These are phyloP conservation scores for Gnaphalium uliginosum DNA, from an alignment of 129 eudicot species.

Conservation along the genomic window DNA sequence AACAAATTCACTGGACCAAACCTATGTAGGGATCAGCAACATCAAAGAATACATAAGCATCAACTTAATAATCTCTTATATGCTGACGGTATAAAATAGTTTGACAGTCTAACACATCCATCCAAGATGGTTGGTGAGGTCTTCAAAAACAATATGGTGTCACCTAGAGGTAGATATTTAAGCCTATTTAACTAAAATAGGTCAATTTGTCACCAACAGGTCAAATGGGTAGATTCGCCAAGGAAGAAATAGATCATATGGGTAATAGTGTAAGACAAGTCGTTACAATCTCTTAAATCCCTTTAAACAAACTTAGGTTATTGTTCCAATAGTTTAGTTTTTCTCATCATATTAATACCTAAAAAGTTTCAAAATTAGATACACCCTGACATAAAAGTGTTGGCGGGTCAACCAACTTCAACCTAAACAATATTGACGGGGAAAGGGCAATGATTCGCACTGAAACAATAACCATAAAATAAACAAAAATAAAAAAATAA, in stretches of 20 bases:
- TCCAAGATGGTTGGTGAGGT: too few species aligned
- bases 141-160: too few species aligned
- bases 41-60: background rate
- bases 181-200: too few species aligned
- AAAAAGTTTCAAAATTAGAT: background rate
- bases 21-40: constrained; percentile 34
- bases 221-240: background rate
- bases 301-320: background rate
- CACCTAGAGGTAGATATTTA: too few species aligned
- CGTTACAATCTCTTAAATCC: background rate
- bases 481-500: too few species aligned
- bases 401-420: background rate
- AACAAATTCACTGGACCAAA: constrained; percentile 95
- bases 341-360: background rate
- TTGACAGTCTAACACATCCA: background rate
- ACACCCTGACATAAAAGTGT: background rate
- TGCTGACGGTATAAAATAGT: background rate
- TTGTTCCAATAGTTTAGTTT: background rate
- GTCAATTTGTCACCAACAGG: too few species aligned
- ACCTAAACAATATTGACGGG: background rate
- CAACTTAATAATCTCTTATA: background rate
- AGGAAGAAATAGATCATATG: background rate
- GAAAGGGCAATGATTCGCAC: background rate
- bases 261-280: too few species aligned
- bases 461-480: too few species aligned